Percentiles rank a stretch among this genome's conserved stretches.
Conservation (phyloP, 2,329 filamentous ascomycete species). For the Fusarium coffeatum region DNA sequence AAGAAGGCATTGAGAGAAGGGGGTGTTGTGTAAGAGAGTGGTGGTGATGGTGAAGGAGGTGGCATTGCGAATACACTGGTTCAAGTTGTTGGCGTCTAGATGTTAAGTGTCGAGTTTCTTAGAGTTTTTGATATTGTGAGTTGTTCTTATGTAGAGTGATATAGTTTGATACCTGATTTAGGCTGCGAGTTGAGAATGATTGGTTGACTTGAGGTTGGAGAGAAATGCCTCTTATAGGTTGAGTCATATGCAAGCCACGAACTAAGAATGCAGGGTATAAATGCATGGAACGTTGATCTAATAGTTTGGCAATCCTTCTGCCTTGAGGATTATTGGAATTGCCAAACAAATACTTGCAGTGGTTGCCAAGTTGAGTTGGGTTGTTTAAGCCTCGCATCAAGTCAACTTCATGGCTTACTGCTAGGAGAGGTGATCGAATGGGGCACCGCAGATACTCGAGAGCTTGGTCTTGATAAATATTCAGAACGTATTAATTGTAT, state of each 20-base stretch:
- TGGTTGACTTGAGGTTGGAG: slow-evolving; percentile 6
- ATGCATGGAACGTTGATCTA: not conserved
- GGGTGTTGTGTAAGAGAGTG: slow-evolving; percentile 31
- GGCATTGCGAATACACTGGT: slow-evolving; percentile 1
- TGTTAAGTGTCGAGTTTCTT: not conserved
- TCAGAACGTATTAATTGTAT: not conserved
- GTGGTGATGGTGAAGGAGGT: slow-evolving; percentile 10
- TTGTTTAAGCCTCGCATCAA: not conserved
- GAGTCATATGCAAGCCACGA: not conserved
- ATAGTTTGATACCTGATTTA: slow-evolving; percentile 31
- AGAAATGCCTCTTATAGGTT: slow-evolving; percentile 14
- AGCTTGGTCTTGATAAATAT: not conserved
- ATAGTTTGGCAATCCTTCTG: not conserved
- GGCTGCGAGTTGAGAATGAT: slow-evolving; percentile 31
- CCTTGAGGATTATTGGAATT: not conserved
- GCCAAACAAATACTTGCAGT: not conserved
- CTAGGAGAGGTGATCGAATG: no score
- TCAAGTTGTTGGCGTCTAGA: not conserved
- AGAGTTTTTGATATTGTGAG: not conserved
- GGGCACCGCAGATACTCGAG: no score
- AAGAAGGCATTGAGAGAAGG: slow-evolving; percentile 32
- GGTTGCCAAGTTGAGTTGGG: not conserved
- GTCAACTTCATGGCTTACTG: not conserved
- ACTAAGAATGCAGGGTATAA: not conserved
- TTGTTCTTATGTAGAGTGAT: slow-evolving; percentile 1